phyloP scores from a whole-genome alignment of 208 protist genomes.

The Tritrichomonas musculus region DNA sequence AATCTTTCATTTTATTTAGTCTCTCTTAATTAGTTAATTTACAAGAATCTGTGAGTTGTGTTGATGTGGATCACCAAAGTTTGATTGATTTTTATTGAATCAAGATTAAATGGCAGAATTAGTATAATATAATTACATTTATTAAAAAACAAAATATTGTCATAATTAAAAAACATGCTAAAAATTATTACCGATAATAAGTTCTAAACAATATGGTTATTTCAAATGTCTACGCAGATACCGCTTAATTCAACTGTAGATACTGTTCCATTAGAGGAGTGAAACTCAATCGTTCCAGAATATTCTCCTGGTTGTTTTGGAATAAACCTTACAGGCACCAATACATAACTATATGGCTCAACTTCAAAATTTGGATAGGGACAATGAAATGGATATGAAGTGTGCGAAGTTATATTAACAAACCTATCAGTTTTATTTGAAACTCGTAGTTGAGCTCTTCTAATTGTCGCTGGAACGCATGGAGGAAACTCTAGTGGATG shows the following conservation, averaged over 20 bases:
- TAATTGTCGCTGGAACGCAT: neutral
- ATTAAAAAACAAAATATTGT: too few relatives aligned
- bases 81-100: too few relatives aligned
- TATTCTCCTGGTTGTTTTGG: neutral
- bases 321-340: neutral
- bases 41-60: too few relatives aligned
- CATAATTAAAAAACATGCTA: too few relatives aligned
- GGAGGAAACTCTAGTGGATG: neutral
- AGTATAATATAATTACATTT: too few relatives aligned
- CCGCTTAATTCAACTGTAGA: neutral
- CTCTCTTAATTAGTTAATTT: too few relatives aligned
- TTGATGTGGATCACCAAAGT: too few relatives aligned
- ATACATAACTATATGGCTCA: neutral
- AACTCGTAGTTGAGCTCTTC: neutral
- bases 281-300: neutral
- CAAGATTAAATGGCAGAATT: too few relatives aligned
- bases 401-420: neutral
- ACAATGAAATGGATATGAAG: neutral
- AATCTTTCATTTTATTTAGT: too few relatives aligned
- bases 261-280: neutral
- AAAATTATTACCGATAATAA: too few relatives aligned
- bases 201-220: too few relatives aligned
- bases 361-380: neutral
- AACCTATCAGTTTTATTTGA: neutral
- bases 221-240: neutral